A percentile compares a stretch with the other conserved stretches of the same genome.
phyloP scores from a whole-genome alignment of 2,329 filamentous ascomycete species.

The Phialocephala subalpina region DNA sequence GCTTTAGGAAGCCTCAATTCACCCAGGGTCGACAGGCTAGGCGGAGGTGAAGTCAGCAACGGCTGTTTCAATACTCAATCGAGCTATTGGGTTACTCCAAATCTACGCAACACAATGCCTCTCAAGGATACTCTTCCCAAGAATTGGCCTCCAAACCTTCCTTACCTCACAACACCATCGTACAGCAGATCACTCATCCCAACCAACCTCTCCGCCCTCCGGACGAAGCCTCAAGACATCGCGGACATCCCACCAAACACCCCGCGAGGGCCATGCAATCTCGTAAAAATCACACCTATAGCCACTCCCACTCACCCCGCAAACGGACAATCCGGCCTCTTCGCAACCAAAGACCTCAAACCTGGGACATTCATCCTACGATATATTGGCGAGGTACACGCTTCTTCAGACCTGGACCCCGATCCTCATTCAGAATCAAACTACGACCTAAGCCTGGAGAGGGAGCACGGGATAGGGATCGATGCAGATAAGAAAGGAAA shows the following conservation, averaged over 20 bases:
- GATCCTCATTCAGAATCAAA: constrained; percentile 56
- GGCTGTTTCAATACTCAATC: background rate
- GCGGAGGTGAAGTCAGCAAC: no score
- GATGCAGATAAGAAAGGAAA: constrained; percentile 67
- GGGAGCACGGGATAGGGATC: constrained; percentile 63
- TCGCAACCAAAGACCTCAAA: constrained; percentile 60
- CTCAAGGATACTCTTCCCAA: constrained; percentile 48
- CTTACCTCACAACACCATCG: constrained; percentile 59
- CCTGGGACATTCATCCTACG: constrained; percentile 66
- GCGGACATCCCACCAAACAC: constrained; percentile 46
- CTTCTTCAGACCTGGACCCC: no score
- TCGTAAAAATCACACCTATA: constrained; percentile 64
- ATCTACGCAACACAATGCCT: constrained; percentile 8
- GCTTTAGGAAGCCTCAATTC: no score
- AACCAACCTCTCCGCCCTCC: constrained; percentile 32
- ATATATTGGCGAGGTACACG: constrained; percentile 68
- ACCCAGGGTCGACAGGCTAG: no score
- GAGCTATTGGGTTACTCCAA: background rate
- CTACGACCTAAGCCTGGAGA: constrained; percentile 71
- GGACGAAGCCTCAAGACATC: constrained; percentile 36
- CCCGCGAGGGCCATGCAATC: constrained; percentile 53
- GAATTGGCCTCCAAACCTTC: constrained; percentile 64
- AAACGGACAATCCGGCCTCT: constrained; percentile 65
- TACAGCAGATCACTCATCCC: constrained; percentile 52
- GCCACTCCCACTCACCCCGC: constrained; percentile 61